phyloP scores from a whole-genome alignment of 768 basidiomycete species.

The Obba rivulosa region DNA sequence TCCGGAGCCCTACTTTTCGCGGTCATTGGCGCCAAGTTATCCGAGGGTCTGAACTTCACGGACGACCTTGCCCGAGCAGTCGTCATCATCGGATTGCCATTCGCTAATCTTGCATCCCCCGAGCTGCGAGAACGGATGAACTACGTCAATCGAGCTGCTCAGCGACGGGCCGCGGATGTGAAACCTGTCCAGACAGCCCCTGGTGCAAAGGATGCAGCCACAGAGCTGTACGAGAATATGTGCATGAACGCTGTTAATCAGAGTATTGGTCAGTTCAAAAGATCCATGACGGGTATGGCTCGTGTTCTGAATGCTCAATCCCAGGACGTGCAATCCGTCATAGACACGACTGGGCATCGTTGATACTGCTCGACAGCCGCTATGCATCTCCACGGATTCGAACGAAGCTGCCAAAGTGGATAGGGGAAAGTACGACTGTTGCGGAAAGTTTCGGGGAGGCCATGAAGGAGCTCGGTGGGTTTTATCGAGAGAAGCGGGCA shows the following conservation, averaged over 20 bases:
- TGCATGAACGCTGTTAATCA: conserved; percentile 96
- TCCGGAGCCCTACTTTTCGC: conserved; percentile 83
- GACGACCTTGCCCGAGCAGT: conserved; percentile 68
- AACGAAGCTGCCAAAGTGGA: conserved; percentile 88
- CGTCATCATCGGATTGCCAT: conserved; percentile 86
- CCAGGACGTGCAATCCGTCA: conserved; percentile 92
- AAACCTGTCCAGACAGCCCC: conserved; percentile 26
- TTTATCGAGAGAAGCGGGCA: conserved; percentile 56
- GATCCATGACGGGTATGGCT: neutral
- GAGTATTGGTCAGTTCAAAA: conserved; percentile 69
- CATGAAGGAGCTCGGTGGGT: conserved; percentile 60
- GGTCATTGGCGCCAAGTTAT: conserved; percentile 95
- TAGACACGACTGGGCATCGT: conserved; percentile 83
- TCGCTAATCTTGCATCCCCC: conserved; percentile 85
- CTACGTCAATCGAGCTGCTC: conserved; percentile 66
- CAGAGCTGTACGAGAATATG: conserved; percentile 84
- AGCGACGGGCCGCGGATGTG: conserved; percentile 27
- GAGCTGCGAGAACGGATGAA: conserved; percentile 90
- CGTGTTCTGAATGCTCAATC: neutral
- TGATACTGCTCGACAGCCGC: conserved; percentile 82
- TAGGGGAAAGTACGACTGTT: conserved; percentile 54
- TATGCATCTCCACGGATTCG: conserved; percentile 67
- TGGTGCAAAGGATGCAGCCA: conserved; percentile 43
- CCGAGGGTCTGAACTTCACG: conserved; percentile 73
- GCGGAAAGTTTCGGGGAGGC: conserved; percentile 67